These are phyloP conservation scores for Rhynchospora pubera DNA, from an alignment of 176 grass and related monocot genomes.

Conservation along the genomic window DNA sequence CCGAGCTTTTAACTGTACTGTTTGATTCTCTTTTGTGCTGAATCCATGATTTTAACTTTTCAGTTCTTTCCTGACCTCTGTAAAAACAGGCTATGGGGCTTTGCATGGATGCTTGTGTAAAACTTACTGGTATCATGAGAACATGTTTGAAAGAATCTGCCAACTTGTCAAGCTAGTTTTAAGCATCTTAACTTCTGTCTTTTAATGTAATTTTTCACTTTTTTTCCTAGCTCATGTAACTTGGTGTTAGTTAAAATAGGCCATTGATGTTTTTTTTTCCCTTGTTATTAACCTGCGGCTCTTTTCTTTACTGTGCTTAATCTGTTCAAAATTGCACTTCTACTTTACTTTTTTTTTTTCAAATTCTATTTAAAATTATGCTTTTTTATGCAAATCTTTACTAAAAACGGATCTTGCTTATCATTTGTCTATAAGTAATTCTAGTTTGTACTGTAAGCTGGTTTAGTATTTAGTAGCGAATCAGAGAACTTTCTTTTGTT, in stretches of 20 bases:
- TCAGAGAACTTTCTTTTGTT: not conserved
- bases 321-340: not conserved
- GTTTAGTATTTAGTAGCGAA: not conserved
- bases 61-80: not conserved
- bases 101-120: constrained; percentile 76
- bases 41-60: not conserved
- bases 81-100: constrained; percentile 83
- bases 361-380: not conserved
- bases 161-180: constrained; percentile 33
- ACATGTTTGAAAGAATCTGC: constrained; percentile 64
- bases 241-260: not conserved
- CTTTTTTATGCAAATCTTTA: not conserved
- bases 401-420: not conserved
- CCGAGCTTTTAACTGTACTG: not conserved
- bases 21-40: not conserved
- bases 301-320: not conserved
- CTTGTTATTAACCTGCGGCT: not conserved
- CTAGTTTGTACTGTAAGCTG: not conserved
- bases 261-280: not conserved
- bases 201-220: not conserved
- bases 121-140: constrained; percentile 66
- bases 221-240: not conserved
- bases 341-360: not conserved
- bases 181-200: not conserved
- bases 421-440: not conserved